Percentiles rank a stretch among this genome's conserved stretches.
phyloP scores from a whole-genome alignment of 164 flowering plant genomes.

The Sedum album region DNA sequence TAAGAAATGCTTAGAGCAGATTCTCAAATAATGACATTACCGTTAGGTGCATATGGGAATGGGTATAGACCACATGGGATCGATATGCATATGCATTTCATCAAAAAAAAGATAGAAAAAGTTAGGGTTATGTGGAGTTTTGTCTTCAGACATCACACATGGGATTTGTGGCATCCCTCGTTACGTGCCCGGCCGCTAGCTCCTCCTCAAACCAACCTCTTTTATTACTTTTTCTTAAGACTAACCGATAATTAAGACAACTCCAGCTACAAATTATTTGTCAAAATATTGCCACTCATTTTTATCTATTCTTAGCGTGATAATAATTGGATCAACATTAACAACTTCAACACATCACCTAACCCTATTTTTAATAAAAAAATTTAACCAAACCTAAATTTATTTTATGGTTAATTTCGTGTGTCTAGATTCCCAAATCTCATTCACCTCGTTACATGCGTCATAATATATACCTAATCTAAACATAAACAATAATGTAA shows the following conservation, averaged over 20 bases:
- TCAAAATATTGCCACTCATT: too few relatives aligned
- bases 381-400: too few relatives aligned
- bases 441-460: not conserved
- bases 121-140: not conserved
- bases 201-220: not conserved
- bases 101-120: not conserved
- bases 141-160: not conserved
- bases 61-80: constrained; percentile 7
- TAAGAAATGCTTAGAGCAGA: not conserved
- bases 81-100: not conserved
- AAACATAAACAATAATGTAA: not conserved
- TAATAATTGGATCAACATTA: too few relatives aligned
- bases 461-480: not conserved
- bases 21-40: not conserved
- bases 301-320: too few relatives aligned
- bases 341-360: not conserved
- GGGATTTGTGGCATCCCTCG: not conserved
- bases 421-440: not conserved
- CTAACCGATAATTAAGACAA: too few relatives aligned
- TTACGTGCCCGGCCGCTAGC: not conserved
- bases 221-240: not conserved
- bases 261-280: too few relatives aligned
- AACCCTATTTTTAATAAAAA: too few relatives aligned
- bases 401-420: too few relatives aligned
- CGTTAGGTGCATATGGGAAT: not conserved